Evolutionary conservation across 495 filamentous ascomycete genomes (phyloP).

Genomic region (Evansstolkia leycettana): DNA sequence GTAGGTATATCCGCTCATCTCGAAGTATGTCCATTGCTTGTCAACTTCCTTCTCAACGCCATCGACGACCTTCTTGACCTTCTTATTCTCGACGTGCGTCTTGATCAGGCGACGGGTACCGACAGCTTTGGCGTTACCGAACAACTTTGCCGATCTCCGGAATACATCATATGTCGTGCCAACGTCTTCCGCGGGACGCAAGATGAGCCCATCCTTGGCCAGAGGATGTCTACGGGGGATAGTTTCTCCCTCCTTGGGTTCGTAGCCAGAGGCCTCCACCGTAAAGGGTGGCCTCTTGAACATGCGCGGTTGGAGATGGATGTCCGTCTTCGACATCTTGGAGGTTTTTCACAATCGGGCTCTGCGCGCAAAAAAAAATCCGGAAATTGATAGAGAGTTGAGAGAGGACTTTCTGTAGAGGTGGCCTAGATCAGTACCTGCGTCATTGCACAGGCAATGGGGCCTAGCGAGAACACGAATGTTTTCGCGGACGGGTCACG

Average conservation of each 20-base stretch:
- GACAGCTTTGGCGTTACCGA: constrained; percentile 79
- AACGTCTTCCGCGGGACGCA: constrained; percentile 56
- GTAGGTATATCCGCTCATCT: constrained; percentile 79
- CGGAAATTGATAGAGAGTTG: too few relatives aligned
- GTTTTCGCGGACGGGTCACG: too few relatives aligned
- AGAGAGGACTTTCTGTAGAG: too few relatives aligned
- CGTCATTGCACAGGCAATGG: too few relatives aligned
- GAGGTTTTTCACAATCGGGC: not conserved
- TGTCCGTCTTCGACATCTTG: constrained; percentile 37
- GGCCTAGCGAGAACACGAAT: too few relatives aligned
- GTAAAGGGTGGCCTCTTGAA: constrained; percentile 51
- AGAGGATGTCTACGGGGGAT: constrained; percentile 69
- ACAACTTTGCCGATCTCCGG: constrained; percentile 62
- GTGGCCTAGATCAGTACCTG: too few relatives aligned
- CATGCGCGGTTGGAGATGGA: constrained; percentile 51
- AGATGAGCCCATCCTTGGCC: constrained; percentile 57
- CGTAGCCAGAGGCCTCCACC: constrained; percentile 62
- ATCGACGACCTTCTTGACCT: constrained; percentile 92
- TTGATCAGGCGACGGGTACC: constrained; percentile 71
- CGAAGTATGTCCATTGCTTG: constrained; percentile 95
- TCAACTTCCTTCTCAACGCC: constrained; percentile 80
- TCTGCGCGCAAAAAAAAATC: not conserved
- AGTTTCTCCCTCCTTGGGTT: constrained; percentile 74
- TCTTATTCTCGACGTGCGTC: constrained; percentile 85
- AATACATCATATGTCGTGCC: constrained; percentile 82